A percentile compares a stretch with the other conserved stretches of the same genome.
Evolutionary conservation across 140 eudicot genomes (phyloP).

Genomic region (Flaveria floridana): DNA sequence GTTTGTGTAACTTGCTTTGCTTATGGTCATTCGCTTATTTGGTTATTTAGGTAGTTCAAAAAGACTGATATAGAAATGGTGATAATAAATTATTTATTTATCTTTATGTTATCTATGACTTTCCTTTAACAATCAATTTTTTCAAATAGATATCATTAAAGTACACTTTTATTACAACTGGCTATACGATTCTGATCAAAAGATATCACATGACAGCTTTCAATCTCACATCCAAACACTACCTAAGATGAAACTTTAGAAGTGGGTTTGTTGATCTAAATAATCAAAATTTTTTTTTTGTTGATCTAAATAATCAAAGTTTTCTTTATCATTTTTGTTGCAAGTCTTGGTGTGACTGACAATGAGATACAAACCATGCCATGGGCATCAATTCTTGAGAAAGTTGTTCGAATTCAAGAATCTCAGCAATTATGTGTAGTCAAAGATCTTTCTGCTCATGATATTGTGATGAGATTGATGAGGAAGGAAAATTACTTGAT

Average conservation of each 20-base stretch:
- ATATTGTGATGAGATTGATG: constrained; percentile 89
- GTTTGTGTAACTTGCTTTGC: background rate
- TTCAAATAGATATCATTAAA: constrained; percentile 4
- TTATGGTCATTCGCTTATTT: background rate
- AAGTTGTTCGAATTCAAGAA: constrained; percentile 62
- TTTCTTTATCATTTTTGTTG: constrained; percentile 8
- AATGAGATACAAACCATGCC: constrained; percentile 87
- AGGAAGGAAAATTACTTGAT: constrained; percentile 93
- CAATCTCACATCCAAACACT: constrained; percentile 10
- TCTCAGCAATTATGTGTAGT: constrained; percentile 71
- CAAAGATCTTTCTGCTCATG: constrained; percentile 88
- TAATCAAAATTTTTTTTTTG: background rate
- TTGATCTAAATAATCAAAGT: background rate
- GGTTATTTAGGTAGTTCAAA: background rate
- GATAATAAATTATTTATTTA: background rate
- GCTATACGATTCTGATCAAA: background rate
- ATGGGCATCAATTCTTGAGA: constrained; percentile 84
- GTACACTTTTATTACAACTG: background rate
- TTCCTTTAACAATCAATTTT: background rate
- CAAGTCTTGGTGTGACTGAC: constrained; percentile 88
- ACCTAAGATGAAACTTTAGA: background rate
- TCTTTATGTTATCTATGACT: background rate
- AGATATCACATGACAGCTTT: background rate
- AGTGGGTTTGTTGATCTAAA: constrained; percentile 1
- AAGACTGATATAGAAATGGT: background rate